Conservation (phyloP, 257 asterid genomes). For the Verbena officinalis region DNA sequence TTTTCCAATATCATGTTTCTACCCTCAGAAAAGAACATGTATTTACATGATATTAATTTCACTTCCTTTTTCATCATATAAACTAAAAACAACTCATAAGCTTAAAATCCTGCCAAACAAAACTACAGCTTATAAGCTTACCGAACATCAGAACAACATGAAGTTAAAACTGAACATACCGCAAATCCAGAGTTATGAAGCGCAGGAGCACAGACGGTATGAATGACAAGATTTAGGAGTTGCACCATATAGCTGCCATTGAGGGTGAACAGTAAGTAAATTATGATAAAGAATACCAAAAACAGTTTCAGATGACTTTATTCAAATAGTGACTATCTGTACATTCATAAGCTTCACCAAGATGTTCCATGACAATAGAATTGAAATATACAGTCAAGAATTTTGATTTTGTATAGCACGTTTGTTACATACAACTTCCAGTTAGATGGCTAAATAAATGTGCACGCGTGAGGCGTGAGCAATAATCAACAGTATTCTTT, state of each 20-base stretch:
- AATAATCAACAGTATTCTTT: background rate
- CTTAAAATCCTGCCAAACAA: no score
- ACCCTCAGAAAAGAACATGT: no score
- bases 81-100: no score
- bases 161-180: conserved; percentile 52
- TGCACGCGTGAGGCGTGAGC: conserved; percentile 4
- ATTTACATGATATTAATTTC: no score
- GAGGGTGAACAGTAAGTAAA: conserved; percentile 30
- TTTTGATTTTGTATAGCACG: background rate
- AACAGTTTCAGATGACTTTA: background rate
- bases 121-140: no score
- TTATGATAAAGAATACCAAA: conserved; percentile 24
- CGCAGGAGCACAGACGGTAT: conserved; percentile 77
- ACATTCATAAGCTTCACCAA: conserved; percentile 9
- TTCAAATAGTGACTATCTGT: conserved; percentile 6
- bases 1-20: no score
- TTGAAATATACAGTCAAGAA: conserved; percentile 1
- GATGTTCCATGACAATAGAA: background rate
- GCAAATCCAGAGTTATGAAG: conserved; percentile 99
- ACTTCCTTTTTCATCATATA: no score
- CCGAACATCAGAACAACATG: background rate
- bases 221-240: conserved; percentile 81
- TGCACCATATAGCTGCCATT: conserved; percentile 87
- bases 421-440: conserved; percentile 4
- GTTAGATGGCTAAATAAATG: conserved; percentile 12